Percentiles rank a stretch among this genome's conserved stretches.
Conservation (phyloP, 2,329 filamentous ascomycete species). For the Aspergillus alliaceus region DNA sequence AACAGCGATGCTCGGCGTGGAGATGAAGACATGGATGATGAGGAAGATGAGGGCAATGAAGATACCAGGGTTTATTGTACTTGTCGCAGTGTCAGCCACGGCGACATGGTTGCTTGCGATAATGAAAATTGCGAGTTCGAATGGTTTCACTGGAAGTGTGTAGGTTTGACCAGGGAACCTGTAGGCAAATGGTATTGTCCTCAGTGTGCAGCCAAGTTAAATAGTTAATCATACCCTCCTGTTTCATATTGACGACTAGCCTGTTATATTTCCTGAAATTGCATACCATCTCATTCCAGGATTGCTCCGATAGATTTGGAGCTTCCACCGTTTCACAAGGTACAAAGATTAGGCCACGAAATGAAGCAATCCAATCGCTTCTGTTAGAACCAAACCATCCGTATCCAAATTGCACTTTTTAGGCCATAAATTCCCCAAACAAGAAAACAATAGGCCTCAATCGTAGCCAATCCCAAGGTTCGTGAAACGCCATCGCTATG, state of each 20-base stretch:
- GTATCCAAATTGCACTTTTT: conserved; percentile 2
- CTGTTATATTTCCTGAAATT: neutral
- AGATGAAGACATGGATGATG: conserved; percentile 47
- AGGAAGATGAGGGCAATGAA: conserved; percentile 53
- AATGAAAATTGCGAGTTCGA: conserved; percentile 64
- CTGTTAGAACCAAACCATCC: neutral
- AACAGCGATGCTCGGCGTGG: conserved; percentile 27
- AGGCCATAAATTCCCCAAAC: conserved; percentile 8
- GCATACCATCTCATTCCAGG: neutral
- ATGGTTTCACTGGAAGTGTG: conserved; percentile 68
- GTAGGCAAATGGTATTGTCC: conserved; percentile 59
- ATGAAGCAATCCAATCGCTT: neutral
- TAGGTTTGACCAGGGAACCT: conserved; percentile 61
- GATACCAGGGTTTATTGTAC: conserved; percentile 66
- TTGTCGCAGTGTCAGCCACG: conserved; percentile 64
- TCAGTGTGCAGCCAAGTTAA: conserved; percentile 48
- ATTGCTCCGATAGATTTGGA: neutral
- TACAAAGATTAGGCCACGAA: neutral
- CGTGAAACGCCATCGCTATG: conserved; percentile 42
- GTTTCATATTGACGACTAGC: neutral
- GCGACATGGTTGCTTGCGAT: conserved; percentile 68
- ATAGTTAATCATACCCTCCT: conserved; percentile 26
- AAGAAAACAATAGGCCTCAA: conserved; percentile 8
- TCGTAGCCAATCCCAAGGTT: conserved; percentile 12
- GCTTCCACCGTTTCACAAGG: neutral